phyloP scores from a whole-genome alignment of 371 early-diverging fungal genomes.

The Basidiobolus heterosporus region DNA sequence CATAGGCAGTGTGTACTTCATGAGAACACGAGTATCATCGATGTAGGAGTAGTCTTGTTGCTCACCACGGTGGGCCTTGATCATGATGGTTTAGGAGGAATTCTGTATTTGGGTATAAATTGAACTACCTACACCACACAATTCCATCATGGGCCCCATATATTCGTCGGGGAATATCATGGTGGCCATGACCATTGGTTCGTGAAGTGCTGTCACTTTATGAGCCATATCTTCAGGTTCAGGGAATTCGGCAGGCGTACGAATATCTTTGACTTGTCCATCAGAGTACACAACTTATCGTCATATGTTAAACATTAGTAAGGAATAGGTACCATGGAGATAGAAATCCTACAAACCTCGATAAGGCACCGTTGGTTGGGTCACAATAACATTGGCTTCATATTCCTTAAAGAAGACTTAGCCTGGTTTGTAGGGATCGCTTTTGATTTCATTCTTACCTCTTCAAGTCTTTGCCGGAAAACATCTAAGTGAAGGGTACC shows the following conservation, averaged over 20 bases:
- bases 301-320: background rate
- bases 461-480: slow-evolving; percentile 82
- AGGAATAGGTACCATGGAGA: background rate
- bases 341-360: slow-evolving; percentile 18
- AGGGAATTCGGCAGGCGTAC: slow-evolving; percentile 88
- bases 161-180: slow-evolving; percentile 84
- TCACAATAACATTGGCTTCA: slow-evolving; percentile 76
- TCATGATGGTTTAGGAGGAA: background rate
- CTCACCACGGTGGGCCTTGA: slow-evolving; percentile 56
- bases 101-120: background rate
- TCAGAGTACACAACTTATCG: slow-evolving; percentile 30
- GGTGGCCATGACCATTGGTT: slow-evolving; percentile 86
- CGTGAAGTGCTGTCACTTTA: slow-evolving; percentile 51
- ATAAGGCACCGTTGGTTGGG: slow-evolving; percentile 87
- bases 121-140: slow-evolving; percentile 53
- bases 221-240: slow-evolving; percentile 44
- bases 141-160: slow-evolving; percentile 74
- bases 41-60: slow-evolving; percentile 70
- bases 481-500: slow-evolving; percentile 97
- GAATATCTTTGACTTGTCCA: slow-evolving; percentile 36
- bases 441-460: slow-evolving; percentile 22
- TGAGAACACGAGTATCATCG: slow-evolving; percentile 72
- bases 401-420: slow-evolving; percentile 46
- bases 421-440: background rate
- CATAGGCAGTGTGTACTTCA: slow-evolving; percentile 74